These are phyloP conservation scores for Bruguiera parviflora DNA, from an alignment of 345 rosid species.

Conservation along the genomic window DNA sequence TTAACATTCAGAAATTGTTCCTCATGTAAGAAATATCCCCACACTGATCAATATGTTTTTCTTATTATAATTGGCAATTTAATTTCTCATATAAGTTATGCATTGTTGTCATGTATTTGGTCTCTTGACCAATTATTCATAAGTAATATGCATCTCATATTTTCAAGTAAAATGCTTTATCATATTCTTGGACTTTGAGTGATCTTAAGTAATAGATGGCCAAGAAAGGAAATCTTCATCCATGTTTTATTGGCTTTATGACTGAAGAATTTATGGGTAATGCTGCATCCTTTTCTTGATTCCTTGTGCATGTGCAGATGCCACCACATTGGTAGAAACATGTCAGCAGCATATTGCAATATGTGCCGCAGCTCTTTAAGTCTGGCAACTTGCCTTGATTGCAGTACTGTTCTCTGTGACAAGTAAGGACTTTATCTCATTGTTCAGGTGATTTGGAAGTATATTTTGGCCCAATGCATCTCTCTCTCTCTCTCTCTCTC, in stretches of 20 bases:
- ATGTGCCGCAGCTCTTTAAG: conserved; percentile 45
- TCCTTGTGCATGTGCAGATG: conserved; percentile 46
- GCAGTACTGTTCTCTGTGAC: conserved; percentile 56
- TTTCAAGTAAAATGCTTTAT: too few species aligned
- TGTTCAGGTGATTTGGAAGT: neutral
- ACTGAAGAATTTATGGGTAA: neutral
- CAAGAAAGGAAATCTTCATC: neutral
- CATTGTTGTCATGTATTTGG: too few species aligned
- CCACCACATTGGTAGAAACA: conserved; percentile 45
- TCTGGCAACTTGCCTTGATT: conserved; percentile 62
- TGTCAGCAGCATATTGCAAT: conserved; percentile 48
- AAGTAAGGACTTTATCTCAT: conserved; percentile 34
- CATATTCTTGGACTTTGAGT: too few species aligned
- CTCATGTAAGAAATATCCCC: neutral
- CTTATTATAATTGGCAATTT: too few species aligned
- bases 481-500: neutral
- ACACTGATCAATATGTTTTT: too few species aligned
- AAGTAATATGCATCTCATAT: too few species aligned
- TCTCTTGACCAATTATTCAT: too few species aligned
- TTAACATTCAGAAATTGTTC: neutral
- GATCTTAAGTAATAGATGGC: neutral
- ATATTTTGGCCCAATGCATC: neutral
- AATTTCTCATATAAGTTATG: too few species aligned
- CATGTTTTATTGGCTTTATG: neutral
- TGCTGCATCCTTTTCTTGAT: conserved; percentile 5